phyloP scores from a whole-genome alignment of 768 basidiomycete genomes.

The Lactarius sanguifluus region DNA sequence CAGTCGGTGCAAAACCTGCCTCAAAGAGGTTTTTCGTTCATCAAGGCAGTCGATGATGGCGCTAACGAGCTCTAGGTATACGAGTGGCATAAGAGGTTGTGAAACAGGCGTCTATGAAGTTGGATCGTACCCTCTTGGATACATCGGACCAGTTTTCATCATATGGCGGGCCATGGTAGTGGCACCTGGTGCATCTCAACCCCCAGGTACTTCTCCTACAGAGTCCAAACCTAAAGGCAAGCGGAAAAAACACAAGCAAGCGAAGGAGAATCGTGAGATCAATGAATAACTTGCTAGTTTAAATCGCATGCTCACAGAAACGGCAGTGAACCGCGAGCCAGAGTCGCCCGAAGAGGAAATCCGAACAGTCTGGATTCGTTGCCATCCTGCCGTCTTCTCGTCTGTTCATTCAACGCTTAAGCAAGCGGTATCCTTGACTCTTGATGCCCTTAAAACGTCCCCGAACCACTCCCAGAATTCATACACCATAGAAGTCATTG shows the following conservation, averaged over 20 bases:
- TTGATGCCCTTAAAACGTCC: slow-evolving; percentile 39
- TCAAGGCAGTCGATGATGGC: not conserved
- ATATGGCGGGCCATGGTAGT: slow-evolving; percentile 60
- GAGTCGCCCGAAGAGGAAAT: slow-evolving; percentile 15
- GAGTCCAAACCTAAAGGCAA: slow-evolving; percentile 30
- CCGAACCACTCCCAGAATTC: slow-evolving; percentile 32
- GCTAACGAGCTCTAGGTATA: slow-evolving; percentile 47
- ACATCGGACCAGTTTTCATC: slow-evolving; percentile 69
- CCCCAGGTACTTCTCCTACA: not conserved
- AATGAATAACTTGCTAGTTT: not conserved
- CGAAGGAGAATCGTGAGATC: slow-evolving; percentile 15
- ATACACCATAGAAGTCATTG: slow-evolving; percentile 60
- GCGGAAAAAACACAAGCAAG: slow-evolving; percentile 37
- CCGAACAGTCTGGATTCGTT: slow-evolving; percentile 71
- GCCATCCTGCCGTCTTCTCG: slow-evolving; percentile 73
- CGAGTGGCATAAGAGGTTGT: slow-evolving; percentile 61
- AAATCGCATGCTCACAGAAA: slow-evolving; percentile 12
- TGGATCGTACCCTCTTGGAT: slow-evolving; percentile 60
- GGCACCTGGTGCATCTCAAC: not conserved
- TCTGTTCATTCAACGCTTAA: slow-evolving; percentile 55
- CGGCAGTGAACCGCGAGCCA: slow-evolving; percentile 35
- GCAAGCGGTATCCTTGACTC: slow-evolving; percentile 48
- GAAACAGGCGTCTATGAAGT: slow-evolving; percentile 68
- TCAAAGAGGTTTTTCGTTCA: slow-evolving; percentile 51
- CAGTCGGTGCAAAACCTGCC: slow-evolving; percentile 58